A percentile compares a stretch with the other conserved stretches of the same genome.
These are phyloP conservation scores for Trichocladium uniseriatum DNA, from an alignment of 495 filamentous ascomycete genomes.

Conservation along the genomic window DNA sequence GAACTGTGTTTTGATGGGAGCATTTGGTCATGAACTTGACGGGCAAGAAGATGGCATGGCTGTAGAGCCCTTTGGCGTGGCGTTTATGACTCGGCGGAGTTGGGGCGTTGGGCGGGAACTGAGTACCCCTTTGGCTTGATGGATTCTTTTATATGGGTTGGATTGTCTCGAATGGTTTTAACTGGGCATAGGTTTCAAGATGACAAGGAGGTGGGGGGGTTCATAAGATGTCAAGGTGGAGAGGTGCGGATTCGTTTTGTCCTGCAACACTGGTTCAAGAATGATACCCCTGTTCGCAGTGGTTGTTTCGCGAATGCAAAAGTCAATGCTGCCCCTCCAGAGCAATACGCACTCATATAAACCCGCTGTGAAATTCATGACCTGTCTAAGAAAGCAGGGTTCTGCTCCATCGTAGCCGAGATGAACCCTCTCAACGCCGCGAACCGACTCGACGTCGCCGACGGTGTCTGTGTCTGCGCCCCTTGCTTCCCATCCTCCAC, in stretches of 20 bases:
- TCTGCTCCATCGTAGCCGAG: constrained; percentile 64
- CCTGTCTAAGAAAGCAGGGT: constrained; percentile 47
- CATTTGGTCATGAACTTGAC: background rate
- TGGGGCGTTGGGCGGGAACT: background rate
- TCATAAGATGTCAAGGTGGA: no score
- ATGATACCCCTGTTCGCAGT: no score
- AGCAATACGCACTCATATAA: no score
- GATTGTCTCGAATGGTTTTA: no score
- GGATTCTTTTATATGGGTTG: background rate
- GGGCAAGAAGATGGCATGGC: background rate
- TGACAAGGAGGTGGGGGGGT: background rate
- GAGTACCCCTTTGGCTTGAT: background rate
- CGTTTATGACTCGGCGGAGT: background rate
- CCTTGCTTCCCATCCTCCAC: constrained; percentile 4
- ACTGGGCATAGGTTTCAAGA: no score
- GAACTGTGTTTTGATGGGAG: background rate
- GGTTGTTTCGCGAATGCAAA: no score
- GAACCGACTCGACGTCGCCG: constrained; percentile 51
- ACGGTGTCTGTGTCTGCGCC: constrained; percentile 13
- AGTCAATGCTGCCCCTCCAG: no score
- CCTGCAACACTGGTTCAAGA: no score
- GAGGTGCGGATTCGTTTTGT: no score
- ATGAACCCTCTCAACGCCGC: constrained; percentile 61
- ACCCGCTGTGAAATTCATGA: constrained; percentile 2
- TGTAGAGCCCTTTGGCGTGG: background rate